A percentile compares a stretch with the other conserved stretches of the same genome.
Conservation (phyloP, 1,284 basidiomycete species). For the Pseudozyma tsukubaensis region DNA sequence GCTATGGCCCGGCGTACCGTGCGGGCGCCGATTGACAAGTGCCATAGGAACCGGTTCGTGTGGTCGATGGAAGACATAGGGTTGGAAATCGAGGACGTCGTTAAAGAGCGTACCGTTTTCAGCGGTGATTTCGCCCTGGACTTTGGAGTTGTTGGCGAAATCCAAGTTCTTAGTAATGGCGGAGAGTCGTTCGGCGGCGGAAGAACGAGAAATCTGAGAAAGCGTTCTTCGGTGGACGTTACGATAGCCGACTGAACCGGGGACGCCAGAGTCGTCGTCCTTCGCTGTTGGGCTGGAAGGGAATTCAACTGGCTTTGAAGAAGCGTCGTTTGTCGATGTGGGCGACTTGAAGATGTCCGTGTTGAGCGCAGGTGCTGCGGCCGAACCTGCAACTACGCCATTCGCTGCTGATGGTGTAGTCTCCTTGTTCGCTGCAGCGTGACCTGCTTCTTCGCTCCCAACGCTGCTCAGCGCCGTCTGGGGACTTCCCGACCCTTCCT, state of each 20-base stretch:
- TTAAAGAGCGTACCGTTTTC: slow-evolving; percentile 38
- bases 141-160: slow-evolving; percentile 67
- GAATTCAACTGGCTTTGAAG: neutral
- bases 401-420: neutral
- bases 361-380: slow-evolving; percentile 25
- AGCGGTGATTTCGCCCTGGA: slow-evolving; percentile 61
- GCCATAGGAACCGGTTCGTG: slow-evolving; percentile 77
- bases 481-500: slow-evolving; percentile 17
- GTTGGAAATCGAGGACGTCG: slow-evolving; percentile 63
- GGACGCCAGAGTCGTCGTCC: slow-evolving; percentile 36
- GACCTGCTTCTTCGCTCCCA: slow-evolving; percentile 13
- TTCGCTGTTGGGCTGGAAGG: neutral
- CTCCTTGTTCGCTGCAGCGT: slow-evolving; percentile 4
- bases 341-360: slow-evolving; percentile 11
- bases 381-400: neutral
- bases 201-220: slow-evolving; percentile 55
- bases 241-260: slow-evolving; percentile 56
- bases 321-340: no score
- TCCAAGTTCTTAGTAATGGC: slow-evolving; percentile 64
- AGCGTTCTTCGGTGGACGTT: slow-evolving; percentile 50
- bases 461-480: slow-evolving; percentile 19
- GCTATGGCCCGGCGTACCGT: slow-evolving; percentile 74
- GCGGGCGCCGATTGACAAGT: slow-evolving; percentile 78
- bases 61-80: slow-evolving; percentile 57
- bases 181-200: slow-evolving; percentile 57